These are phyloP conservation scores for Pholiota microspora DNA, from an alignment of 768 basidiomycete species.

Conservation along the genomic window DNA sequence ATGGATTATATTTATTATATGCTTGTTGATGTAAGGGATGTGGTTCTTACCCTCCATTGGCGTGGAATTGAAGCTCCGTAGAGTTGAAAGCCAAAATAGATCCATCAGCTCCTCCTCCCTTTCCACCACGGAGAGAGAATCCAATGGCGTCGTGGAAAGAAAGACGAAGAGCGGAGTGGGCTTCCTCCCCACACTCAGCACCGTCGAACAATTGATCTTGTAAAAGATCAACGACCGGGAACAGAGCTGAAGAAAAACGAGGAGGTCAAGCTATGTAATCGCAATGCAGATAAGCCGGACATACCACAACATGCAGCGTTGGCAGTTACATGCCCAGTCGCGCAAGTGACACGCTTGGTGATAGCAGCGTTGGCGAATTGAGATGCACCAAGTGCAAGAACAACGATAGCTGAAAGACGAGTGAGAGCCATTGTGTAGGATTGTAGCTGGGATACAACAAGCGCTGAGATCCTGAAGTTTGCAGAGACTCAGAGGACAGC, in stretches of 20 bases:
- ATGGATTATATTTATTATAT: background rate
- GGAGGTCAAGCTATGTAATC: too few relatives aligned
- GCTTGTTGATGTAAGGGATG: too few relatives aligned
- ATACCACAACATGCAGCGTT: slow-evolving; percentile 23
- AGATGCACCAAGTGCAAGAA: slow-evolving; percentile 14
- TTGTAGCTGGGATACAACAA: background rate
- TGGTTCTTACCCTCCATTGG: slow-evolving; percentile 14
- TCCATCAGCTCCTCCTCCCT: slow-evolving; percentile 29
- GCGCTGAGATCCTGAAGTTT: slow-evolving; percentile 4
- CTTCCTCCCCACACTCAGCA: slow-evolving; percentile 31
- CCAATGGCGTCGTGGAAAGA: slow-evolving; percentile 25
- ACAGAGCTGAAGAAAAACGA: slow-evolving; percentile 9
- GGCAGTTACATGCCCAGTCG: slow-evolving; percentile 23
- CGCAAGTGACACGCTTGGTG: slow-evolving; percentile 23
- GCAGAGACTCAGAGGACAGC: background rate
- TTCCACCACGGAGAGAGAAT: slow-evolving; percentile 18
- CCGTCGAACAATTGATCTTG: slow-evolving; percentile 29
- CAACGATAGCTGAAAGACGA: slow-evolving; percentile 17
- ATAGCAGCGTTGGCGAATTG: slow-evolving; percentile 15
- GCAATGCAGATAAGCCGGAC: slow-evolving; percentile 1
- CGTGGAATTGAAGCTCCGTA: slow-evolving; percentile 22
- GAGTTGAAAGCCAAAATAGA: slow-evolving; percentile 25
- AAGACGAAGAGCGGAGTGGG: slow-evolving; percentile 20
- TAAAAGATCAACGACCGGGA: slow-evolving; percentile 24
- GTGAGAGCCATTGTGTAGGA: slow-evolving; percentile 18